Percentiles rank a stretch among this genome's conserved stretches.
Conservation (phyloP, 2,329 filamentous ascomycete species). For the Boeremia exigua region DNA sequence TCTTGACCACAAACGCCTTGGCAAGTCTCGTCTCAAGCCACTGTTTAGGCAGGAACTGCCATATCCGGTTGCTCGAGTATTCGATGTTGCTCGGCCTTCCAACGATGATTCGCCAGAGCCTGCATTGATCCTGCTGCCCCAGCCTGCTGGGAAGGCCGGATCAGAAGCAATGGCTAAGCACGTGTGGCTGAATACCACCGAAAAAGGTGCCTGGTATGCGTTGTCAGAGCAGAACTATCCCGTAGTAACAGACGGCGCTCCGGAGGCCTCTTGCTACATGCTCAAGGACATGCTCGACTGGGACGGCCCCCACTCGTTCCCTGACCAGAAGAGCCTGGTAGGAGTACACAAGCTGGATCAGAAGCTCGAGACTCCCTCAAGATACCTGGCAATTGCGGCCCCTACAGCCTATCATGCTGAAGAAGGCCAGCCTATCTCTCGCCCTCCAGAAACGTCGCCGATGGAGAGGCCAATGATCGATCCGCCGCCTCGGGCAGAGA, state of each 20-base stretch:
- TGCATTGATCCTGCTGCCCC: conserved; percentile 83
- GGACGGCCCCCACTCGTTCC: conserved; percentile 36
- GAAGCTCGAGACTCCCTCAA: conserved; percentile 27
- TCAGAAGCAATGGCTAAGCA: conserved; percentile 50
- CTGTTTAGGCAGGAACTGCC: conserved; percentile 65
- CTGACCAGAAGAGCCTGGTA: conserved; percentile 45
- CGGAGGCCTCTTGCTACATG: conserved; percentile 63
- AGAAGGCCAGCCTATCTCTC: conserved; percentile 28
- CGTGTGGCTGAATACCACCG: conserved; percentile 85
- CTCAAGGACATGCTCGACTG: conserved; percentile 33
- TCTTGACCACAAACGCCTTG: conserved; percentile 69
- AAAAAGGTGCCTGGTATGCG: conserved; percentile 90
- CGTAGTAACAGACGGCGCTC: conserved; percentile 74
- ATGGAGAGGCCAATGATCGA: conserved; percentile 30
- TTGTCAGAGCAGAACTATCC: conserved; percentile 88
- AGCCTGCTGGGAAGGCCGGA: conserved; percentile 71
- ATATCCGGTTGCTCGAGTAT: conserved; percentile 83
- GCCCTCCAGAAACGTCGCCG: conserved; percentile 29
- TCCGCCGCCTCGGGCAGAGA: conserved; percentile 22
- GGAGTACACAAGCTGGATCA: conserved; percentile 49
- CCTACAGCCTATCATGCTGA: conserved; percentile 31
- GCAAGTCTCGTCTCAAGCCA: conserved; percentile 35
- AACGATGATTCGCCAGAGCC: conserved; percentile 71
- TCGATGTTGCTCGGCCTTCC: conserved; percentile 81
- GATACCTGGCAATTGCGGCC: conserved; percentile 33